Percentiles rank a stretch among this genome's conserved stretches.
Evolutionary conservation across 768 basidiomycete genomes (phyloP).

Genomic region (Hydnomerulius pinastri): DNA sequence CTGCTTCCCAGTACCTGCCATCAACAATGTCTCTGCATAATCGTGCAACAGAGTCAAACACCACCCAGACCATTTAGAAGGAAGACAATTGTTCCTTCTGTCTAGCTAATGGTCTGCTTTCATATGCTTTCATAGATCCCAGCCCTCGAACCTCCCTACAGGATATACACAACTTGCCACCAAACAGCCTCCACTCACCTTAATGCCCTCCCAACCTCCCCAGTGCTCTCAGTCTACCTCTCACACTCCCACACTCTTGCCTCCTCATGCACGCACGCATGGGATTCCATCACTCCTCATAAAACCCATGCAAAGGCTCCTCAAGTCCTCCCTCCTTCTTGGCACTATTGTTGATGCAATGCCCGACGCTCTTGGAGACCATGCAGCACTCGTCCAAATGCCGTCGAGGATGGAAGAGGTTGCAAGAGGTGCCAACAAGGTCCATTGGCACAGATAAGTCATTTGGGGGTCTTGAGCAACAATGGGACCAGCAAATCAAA

Average conservation of each 20-base stretch:
- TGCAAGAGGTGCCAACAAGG: conserved; percentile 78
- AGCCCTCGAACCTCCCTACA: conserved; percentile 70
- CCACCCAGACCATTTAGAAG: too few species aligned
- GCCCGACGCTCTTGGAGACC: conserved; percentile 67
- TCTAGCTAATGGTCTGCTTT: too few species aligned
- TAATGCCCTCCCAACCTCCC: conserved; percentile 40
- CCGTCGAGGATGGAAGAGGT: conserved; percentile 63
- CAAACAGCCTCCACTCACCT: conserved; percentile 73
- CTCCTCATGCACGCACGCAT: conserved; percentile 76
- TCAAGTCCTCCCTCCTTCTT: conserved; percentile 92
- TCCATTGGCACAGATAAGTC: conserved; percentile 73
- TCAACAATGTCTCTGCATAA: too few species aligned
- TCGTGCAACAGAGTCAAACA: too few species aligned
- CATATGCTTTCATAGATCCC: too few species aligned
- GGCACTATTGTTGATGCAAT: conserved; percentile 75
- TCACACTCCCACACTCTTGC: conserved; percentile 65
- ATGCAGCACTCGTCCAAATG: conserved; percentile 33
- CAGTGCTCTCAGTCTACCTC: conserved; percentile 62
- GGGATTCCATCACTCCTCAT: conserved; percentile 93
- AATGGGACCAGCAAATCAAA: conserved; percentile 41
- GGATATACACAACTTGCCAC: conserved; percentile 79
- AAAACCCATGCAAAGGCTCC: conserved; percentile 94
- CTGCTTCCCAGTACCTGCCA: too few species aligned
- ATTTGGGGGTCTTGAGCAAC: conserved; percentile 67
- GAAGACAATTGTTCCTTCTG: too few species aligned